Percentiles rank a stretch among this genome's conserved stretches.
Conservation (phyloP, 805 yeast species). For the Saturnispora sekii region DNA sequence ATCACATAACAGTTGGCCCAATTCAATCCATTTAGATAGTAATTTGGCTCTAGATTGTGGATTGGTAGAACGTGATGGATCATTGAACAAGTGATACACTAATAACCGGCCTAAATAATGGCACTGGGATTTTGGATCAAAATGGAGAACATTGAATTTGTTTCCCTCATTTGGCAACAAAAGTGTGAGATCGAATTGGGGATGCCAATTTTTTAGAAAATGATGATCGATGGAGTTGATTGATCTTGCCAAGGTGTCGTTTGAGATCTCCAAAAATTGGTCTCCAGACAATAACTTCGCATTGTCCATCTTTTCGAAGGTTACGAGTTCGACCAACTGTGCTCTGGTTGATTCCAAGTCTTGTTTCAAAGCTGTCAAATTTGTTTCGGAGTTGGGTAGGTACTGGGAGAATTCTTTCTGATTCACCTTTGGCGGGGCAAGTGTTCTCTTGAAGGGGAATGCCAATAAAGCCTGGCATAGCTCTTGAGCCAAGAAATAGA, state of each 20-base stretch:
- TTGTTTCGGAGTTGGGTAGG: slow-evolving; percentile 1
- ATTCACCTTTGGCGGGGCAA: slow-evolving; percentile 6
- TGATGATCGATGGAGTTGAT: slow-evolving; percentile 58
- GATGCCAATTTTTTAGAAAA: slow-evolving; percentile 66
- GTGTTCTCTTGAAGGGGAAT: background rate
- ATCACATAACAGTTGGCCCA: slow-evolving; percentile 69
- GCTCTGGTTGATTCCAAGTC: slow-evolving; percentile 44
- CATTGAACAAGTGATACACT: slow-evolving; percentile 57
- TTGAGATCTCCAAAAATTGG: slow-evolving; percentile 44
- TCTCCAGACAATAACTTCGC: slow-evolving; percentile 19
- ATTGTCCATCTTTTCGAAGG: slow-evolving; percentile 16
- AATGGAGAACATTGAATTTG: slow-evolving; percentile 65
- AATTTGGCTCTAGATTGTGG: slow-evolving; percentile 49
- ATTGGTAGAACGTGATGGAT: slow-evolving; percentile 26
- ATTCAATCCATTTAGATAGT: slow-evolving; percentile 72
- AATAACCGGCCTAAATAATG: slow-evolving; percentile 73
- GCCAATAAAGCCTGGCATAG: background rate
- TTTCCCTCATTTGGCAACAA: slow-evolving; percentile 15
- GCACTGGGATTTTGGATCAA: slow-evolving; percentile 52
- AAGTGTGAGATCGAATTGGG: slow-evolving; percentile 67
- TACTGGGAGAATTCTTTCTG: background rate
- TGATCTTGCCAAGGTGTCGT: slow-evolving; percentile 48
- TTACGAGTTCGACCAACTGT: slow-evolving; percentile 30
- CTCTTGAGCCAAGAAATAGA: slow-evolving; percentile 26
- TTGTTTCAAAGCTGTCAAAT: slow-evolving; percentile 31